These are phyloP conservation scores for Berberis thunbergii DNA, from an alignment of 164 flowering plant species.

Conservation along the genomic window DNA sequence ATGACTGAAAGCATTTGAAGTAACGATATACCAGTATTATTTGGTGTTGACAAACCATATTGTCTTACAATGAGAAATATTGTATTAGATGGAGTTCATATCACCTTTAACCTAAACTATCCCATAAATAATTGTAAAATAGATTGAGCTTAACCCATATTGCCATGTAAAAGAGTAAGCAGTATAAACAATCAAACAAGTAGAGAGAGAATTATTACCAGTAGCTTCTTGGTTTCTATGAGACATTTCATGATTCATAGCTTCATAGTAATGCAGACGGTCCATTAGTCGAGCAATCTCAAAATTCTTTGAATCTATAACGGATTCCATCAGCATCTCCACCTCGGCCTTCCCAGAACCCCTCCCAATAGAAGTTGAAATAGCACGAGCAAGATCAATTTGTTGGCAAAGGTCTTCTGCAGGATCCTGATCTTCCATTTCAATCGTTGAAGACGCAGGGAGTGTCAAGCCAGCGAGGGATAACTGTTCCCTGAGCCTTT, in stretches of 20 bases:
- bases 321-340: constrained; percentile 65
- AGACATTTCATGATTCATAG: constrained; percentile 84
- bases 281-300: constrained; percentile 80
- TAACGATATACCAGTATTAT: not conserved
- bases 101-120: not conserved
- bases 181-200: not conserved
- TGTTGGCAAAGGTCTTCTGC: constrained; percentile 50
- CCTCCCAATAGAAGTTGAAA: constrained; percentile 63
- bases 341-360: constrained; percentile 67
- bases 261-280: constrained; percentile 70
- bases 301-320: constrained; percentile 58
- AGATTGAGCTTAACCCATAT: not conserved
- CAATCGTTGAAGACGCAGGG: constrained; percentile 30
- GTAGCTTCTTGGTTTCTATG: constrained; percentile 82
- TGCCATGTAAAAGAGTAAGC: not conserved
- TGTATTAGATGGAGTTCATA: not conserved
- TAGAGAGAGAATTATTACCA: constrained; percentile 31
- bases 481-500: constrained; percentile 38
- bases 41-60: too few relatives aligned
- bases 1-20: too few relatives aligned
- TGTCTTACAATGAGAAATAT: too few relatives aligned
- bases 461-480: constrained; percentile 47
- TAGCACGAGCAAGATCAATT: constrained; percentile 48
- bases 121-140: not conserved
- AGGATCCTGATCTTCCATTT: constrained; percentile 27